phyloP scores from a whole-genome alignment of 139 green algal species.

The Prasinococcaceae sp. region DNA sequence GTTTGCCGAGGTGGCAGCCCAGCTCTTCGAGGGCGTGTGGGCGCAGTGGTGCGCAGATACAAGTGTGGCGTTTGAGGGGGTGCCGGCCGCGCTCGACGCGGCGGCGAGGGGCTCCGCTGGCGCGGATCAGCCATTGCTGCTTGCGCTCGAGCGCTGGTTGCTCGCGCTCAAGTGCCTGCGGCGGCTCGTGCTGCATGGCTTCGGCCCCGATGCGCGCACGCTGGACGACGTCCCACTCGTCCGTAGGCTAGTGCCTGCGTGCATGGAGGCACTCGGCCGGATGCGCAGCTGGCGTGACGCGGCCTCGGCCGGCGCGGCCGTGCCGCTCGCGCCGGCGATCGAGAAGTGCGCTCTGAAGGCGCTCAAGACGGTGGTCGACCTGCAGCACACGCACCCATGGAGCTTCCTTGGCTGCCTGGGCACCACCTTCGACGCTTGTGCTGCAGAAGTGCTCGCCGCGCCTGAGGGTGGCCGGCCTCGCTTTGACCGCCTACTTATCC shows the following conservation, averaged over 20 bases:
- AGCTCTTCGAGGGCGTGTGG: conserved; percentile 60
- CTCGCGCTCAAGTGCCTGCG: conserved; percentile 69
- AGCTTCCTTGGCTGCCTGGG: conserved; percentile 45
- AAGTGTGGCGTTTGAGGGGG: conserved; percentile 21
- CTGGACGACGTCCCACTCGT: conserved; percentile 1
- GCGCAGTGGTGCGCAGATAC: conserved; percentile 53
- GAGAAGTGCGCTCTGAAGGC: conserved; percentile 56
- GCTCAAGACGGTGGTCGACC: conserved; percentile 47
- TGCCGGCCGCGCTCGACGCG: conserved; percentile 31
- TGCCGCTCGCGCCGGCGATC: conserved; percentile 3
- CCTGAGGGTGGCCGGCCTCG: background rate
- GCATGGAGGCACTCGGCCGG: background rate
- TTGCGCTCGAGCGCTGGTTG: conserved; percentile 62
- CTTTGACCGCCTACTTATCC: conserved; percentile 30
- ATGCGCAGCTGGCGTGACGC: background rate
- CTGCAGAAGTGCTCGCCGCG: conserved; percentile 33
- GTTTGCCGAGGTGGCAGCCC: conserved; percentile 39
- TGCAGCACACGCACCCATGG: conserved; percentile 68
- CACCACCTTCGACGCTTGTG: too few relatives aligned
- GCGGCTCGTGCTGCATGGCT: conserved; percentile 67
- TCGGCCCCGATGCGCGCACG: conserved; percentile 44
- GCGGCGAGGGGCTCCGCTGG: background rate
- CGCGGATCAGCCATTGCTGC: conserved; percentile 25
- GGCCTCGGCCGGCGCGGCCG: background rate
- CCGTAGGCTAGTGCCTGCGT: too few relatives aligned